A percentile compares a stretch with the other conserved stretches of the same genome.
phyloP scores from a whole-genome alignment of 179 eudicot species.

The Vitellaria paradoxa region DNA sequence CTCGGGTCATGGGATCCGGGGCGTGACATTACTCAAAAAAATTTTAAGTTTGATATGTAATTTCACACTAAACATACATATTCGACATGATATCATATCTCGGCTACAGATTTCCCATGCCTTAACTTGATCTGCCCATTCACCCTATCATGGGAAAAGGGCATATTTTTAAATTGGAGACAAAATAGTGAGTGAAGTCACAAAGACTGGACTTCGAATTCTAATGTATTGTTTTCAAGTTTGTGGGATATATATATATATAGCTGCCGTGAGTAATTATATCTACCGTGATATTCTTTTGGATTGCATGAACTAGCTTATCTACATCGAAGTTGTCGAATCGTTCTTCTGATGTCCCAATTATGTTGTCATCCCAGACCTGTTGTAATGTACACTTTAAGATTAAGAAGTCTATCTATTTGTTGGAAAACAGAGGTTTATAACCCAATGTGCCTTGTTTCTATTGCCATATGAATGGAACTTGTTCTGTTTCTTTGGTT shows the following conservation, averaged over 20 bases:
- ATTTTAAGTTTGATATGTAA: no score
- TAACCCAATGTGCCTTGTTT: no score
- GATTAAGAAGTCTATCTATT: no score
- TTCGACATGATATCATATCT: conserved; percentile 55
- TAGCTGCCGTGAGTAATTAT: neutral
- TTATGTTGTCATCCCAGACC: conserved; percentile 71
- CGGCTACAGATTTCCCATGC: conserved; percentile 64
- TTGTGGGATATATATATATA: no score
- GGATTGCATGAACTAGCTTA: conserved; percentile 39
- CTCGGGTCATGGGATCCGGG: no score
- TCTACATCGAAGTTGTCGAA: conserved; percentile 37
- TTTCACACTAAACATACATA: conserved; percentile 34
- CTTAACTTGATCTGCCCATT: conserved; percentile 52
- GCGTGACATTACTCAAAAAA: no score
- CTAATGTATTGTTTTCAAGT: no score
- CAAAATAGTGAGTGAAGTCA: neutral
- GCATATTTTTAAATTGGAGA: no score
- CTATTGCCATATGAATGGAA: no score
- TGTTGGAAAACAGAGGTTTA: no score
- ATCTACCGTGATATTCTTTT: conserved; percentile 57
- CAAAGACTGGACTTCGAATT: no score
- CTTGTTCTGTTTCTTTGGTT: no score
- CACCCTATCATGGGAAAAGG: conserved; percentile 27
- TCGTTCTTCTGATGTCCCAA: conserved; percentile 50
- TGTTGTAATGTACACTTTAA: conserved; percentile 20